phyloP scores from a whole-genome alignment of 1,139 yeast species.

The Komagataea norvegica region DNA sequence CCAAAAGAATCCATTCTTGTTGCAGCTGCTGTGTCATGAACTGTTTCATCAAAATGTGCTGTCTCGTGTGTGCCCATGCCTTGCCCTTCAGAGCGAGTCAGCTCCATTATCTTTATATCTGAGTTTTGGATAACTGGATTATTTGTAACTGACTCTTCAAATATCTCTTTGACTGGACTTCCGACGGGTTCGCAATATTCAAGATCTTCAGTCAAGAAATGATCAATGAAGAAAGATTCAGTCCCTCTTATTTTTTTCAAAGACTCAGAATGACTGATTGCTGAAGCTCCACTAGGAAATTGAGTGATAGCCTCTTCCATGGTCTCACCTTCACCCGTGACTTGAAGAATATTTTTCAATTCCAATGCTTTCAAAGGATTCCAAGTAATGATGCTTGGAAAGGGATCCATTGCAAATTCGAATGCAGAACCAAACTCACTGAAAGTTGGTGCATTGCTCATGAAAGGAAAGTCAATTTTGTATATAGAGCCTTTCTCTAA shows the following conservation, averaged over 20 bases:
- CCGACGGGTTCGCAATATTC: not conserved
- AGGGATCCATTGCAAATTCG: constrained; percentile 3
- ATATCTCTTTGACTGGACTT: too few relatives aligned
- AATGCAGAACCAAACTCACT: constrained; percentile 12
- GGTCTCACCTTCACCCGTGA: not conserved
- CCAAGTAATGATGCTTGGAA: not conserved
- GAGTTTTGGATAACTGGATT: constrained; percentile 8
- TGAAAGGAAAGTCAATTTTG: constrained; percentile 17
- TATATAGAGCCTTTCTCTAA: constrained; percentile 18
- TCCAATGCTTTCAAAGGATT: not conserved
- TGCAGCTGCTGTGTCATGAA: constrained; percentile 4
- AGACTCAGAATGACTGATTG: too few relatives aligned
- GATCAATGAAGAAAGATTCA: not conserved
- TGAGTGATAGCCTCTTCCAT: constrained; percentile 1
- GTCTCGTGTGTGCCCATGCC: too few relatives aligned
- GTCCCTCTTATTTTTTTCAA: not conserved
- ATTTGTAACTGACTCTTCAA: not conserved
- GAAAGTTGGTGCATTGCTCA: constrained; percentile 17
- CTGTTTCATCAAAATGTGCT: not conserved
- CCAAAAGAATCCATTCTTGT: constrained; percentile 9
- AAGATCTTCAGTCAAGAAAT: not conserved
- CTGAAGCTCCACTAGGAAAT: not conserved
- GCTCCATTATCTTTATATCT: constrained; percentile 8
- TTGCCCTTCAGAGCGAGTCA: too few relatives aligned
- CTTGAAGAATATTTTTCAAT: not conserved